Evolutionary conservation across 345 rosid species (phyloP), one percentile per base, ranked within the genome.

Genomic region (Moricandia moricandioides): DNA sequence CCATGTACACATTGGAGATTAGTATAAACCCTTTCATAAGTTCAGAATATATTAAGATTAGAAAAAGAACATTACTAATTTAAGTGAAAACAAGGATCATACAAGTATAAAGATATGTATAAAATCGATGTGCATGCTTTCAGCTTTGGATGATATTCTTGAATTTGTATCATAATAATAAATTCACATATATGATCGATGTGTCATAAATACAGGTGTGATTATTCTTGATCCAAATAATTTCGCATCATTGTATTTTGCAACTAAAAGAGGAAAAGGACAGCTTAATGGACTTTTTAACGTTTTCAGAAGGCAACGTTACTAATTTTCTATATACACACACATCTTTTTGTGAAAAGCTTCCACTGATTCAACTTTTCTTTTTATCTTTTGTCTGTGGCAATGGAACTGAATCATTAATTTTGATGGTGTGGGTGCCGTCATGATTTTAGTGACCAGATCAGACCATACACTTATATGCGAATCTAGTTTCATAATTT

Each of bases 221-320:
- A 33, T 62, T 62, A 62, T 51, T 62, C 29, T 49, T 51, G 18
- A 18, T 62, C 52, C 27, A 49, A 13, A 72, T 24, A 62, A 51
- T 61, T 31, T 72, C 0, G 5, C 52, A 72, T 62, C 52, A 72
- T 62, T 31, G 3, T 62, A 33, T 21, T 21, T 62, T 62, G 61
- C 61, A 62, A 72, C 17, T 51, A 62, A n/a, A 62, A 34, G 14
- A 33, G 52, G 29, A 72, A 60, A 70, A 52, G 30, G 31, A 52
- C 6, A 68, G 62, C 49, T 8, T 18, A 52, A 52, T 52, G 26
- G n/a, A 4, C 12, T 18, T 67, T 67, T 67, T 1, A 52, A 31
- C 30, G 62, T 58, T 58, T 56, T 58, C 62, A 58, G 2, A 14
- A 58, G 62, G 35, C 62, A 29, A 58, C 62, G 8, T 58, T 58